phyloP scores from a whole-genome alignment of 257 asterid genomes.

The Plantago ovata region DNA sequence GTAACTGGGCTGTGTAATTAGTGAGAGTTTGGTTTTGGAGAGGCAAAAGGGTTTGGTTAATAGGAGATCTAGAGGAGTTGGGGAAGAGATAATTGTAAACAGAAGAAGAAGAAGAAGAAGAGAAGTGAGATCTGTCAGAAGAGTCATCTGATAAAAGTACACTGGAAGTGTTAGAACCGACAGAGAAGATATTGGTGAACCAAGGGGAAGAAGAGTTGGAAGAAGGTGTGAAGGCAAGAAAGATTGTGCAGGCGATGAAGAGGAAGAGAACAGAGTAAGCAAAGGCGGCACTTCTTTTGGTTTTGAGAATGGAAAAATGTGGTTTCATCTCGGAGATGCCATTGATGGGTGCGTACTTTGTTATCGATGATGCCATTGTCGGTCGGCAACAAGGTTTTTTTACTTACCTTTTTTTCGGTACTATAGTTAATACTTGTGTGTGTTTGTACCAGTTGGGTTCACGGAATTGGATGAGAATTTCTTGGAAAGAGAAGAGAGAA shows the following conservation, averaged over 20 bases:
- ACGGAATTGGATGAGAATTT: neutral
- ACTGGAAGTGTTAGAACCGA: slow-evolving; percentile 21
- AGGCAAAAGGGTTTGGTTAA: slow-evolving; percentile 22
- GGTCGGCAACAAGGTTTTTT: neutral
- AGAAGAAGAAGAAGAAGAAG: slow-evolving; percentile 42
- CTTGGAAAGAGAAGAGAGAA: slow-evolving; percentile 11
- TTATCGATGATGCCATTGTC: slow-evolving; percentile 56
- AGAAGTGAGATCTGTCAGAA: slow-evolving; percentile 46
- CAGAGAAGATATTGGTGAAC: slow-evolving; percentile 40
- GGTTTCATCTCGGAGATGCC: slow-evolving; percentile 53
- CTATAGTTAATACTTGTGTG: too few species aligned
- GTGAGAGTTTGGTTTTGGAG: slow-evolving; percentile 15
- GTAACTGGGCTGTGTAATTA: neutral
- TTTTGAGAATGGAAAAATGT: slow-evolving; percentile 42
- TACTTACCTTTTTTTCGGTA: too few species aligned
- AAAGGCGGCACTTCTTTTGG: slow-evolving; percentile 37
- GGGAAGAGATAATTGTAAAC: slow-evolving; percentile 45
- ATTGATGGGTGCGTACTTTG: slow-evolving; percentile 55
- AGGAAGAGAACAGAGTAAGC: slow-evolving; percentile 47
- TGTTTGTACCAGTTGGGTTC: neutral
- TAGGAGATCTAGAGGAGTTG: slow-evolving; percentile 31
- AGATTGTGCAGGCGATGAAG: slow-evolving; percentile 64
- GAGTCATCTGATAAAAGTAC: slow-evolving; percentile 24
- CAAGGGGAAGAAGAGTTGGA: slow-evolving; percentile 66
- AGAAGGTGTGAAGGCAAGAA: slow-evolving; percentile 75